A percentile compares a stretch with the other conserved stretches of the same genome.
These are phyloP conservation scores for Suaeda aralocaspica DNA, from an alignment of 148 eudicot genomes.

Conservation along the genomic window DNA sequence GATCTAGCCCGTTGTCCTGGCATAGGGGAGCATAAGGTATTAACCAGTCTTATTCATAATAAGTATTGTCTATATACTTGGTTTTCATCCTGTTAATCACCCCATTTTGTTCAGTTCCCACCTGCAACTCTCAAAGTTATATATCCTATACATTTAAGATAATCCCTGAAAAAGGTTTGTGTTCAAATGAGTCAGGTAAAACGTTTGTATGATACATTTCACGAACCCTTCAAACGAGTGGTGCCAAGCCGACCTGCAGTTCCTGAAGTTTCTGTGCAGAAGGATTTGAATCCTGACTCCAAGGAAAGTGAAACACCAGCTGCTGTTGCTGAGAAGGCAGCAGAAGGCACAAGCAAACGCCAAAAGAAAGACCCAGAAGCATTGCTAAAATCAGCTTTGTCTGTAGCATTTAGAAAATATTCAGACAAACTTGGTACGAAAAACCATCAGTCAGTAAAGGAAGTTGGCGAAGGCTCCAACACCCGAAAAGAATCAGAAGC, in stretches of 20 bases:
- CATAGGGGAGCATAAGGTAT: constrained; percentile 96
- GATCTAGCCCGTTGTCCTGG: constrained; percentile 97
- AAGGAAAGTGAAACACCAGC: constrained; percentile 31
- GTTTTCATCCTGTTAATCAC: background rate
- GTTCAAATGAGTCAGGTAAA: constrained; percentile 55
- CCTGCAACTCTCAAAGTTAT: background rate
- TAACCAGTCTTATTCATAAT: background rate
- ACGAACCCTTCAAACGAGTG: constrained; percentile 86
- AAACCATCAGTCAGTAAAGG: constrained; percentile 25
- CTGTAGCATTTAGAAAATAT: constrained; percentile 69
- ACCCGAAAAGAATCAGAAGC: constrained; percentile 13
- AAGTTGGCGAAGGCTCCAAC: constrained; percentile 28
- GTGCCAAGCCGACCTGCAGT: constrained; percentile 37
- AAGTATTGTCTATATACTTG: background rate
- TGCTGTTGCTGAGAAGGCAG: constrained; percentile 38
- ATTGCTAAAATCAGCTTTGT: constrained; percentile 60
- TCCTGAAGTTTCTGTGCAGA: constrained; percentile 40
- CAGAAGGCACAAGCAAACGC: constrained; percentile 39
- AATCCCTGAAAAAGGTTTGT: background rate
- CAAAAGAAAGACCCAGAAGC: constrained; percentile 53
- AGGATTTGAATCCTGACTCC: constrained; percentile 22
- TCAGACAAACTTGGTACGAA: constrained; percentile 45
- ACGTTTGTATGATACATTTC: constrained; percentile 83
- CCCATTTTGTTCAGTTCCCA: background rate
- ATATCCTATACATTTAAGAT: background rate